Conservation (phyloP, 768 basidiomycete species). For the Hypholoma sublateritium region DNA sequence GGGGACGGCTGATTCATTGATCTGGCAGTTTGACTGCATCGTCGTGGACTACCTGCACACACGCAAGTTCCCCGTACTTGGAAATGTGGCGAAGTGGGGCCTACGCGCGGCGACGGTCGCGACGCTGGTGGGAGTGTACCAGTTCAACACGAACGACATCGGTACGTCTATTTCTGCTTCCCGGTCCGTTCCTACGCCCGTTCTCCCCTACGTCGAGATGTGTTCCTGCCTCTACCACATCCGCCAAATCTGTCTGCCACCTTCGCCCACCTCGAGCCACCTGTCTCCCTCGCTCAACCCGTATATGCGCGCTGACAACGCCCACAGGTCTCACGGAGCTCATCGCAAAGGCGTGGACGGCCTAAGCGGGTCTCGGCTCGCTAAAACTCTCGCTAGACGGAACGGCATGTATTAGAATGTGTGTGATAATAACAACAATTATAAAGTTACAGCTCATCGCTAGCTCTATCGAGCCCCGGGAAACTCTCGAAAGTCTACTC, state of each 20-base stretch:
- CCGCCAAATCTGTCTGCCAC: not conserved
- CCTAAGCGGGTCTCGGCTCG: no score
- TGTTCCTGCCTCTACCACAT: not conserved
- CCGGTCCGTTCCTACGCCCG: not conserved
- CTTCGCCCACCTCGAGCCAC: not conserved
- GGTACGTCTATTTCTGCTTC: slow-evolving; percentile 53
- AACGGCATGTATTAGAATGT: no score
- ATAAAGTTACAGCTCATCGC: no score
- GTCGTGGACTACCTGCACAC: slow-evolving; percentile 89
- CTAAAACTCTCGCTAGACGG: no score
- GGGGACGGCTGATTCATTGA: not conserved
- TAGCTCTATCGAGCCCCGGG: no score
- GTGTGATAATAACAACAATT: no score
- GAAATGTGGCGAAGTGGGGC: slow-evolving; percentile 66
- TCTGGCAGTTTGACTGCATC: slow-evolving; percentile 64
- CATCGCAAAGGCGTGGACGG: slow-evolving; percentile 79
- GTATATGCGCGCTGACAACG: not conserved
- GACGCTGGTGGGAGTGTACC: slow-evolving; percentile 86
- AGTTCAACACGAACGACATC: slow-evolving; percentile 98
- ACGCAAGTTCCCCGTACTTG: slow-evolving; percentile 89
- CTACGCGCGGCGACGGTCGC: slow-evolving; percentile 77
- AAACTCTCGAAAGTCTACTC: no score
- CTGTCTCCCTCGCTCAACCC: not conserved
- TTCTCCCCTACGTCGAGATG: not conserved
- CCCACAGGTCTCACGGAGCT: slow-evolving; percentile 79